phyloP scores from a whole-genome alignment of 305 asterid species.

The Solanum aculeatissimum region DNA sequence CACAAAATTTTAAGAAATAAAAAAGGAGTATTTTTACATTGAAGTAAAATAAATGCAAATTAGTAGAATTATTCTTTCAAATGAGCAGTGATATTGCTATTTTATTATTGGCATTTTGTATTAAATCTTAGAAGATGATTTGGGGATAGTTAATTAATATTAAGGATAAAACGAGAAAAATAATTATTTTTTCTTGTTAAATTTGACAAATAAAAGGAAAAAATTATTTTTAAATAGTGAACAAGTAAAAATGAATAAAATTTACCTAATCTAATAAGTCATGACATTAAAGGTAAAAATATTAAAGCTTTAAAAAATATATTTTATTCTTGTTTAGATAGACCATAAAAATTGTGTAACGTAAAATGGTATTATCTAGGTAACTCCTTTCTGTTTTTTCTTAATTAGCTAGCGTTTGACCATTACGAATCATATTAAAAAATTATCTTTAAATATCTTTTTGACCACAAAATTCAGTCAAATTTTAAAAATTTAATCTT shows the following conservation, averaged over 20 bases:
- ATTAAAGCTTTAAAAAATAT: not conserved
- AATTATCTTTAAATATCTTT: not conserved
- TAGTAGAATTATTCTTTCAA: not conserved
- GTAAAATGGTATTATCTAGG: rapidly evolving
- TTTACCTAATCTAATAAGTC: too few species aligned
- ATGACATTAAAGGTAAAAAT: not conserved
- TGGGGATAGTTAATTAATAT: too few species aligned
- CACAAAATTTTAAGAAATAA: not conserved
- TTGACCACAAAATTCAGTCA: not conserved
- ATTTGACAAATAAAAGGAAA: too few species aligned
- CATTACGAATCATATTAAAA: not conserved
- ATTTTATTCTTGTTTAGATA: too few species aligned
- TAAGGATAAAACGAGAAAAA: too few species aligned
- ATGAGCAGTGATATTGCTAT: too few species aligned
- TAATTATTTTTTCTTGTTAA: too few species aligned
- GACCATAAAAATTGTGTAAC: not conserved
- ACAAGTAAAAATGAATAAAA: not conserved
- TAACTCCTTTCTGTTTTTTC: not conserved
- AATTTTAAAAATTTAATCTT: too few species aligned
- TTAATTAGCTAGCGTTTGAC: not conserved
- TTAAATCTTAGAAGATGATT: too few species aligned
- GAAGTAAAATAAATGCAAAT: not conserved
- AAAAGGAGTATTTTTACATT: not conserved
- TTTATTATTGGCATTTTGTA: too few species aligned
- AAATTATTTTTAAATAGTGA: too few species aligned